Conservation (phyloP, 1,284 basidiomycete genomes). For the Bondarzewia mesenterica region DNA sequence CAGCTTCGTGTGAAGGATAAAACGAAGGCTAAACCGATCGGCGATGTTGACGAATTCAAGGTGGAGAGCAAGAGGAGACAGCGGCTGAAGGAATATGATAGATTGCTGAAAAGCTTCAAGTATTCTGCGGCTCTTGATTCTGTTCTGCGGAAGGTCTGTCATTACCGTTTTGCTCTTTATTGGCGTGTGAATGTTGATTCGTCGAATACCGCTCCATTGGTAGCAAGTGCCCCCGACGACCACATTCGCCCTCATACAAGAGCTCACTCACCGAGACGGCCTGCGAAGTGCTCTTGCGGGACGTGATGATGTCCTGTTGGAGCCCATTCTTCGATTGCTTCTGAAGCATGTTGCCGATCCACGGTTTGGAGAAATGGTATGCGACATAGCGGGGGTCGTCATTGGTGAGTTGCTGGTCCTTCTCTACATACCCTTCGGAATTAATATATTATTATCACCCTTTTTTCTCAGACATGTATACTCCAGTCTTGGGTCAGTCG, state of each 20-base stretch:
- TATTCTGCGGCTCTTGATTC: conserved; percentile 93
- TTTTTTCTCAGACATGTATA: conserved; percentile 74
- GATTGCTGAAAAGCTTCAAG: conserved; percentile 86
- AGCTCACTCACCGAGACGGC: conserved; percentile 90
- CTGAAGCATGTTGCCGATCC: conserved; percentile 85
- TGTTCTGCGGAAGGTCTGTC: conserved; percentile 71
- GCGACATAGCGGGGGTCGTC: conserved; percentile 76
- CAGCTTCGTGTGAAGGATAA: conserved; percentile 50
- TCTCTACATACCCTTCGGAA: conserved; percentile 1
- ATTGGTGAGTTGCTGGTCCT: conserved; percentile 56
- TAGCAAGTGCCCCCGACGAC: conserved; percentile 77
- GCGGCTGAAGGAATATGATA: conserved; percentile 84
- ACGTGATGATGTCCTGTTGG: conserved; percentile 90
- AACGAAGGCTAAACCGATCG: conserved; percentile 37
- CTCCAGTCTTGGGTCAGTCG: conserved; percentile 86
- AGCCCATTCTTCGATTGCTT: conserved; percentile 83
- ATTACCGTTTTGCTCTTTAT: not conserved
- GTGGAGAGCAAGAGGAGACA: conserved; percentile 70
- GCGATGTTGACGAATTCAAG: conserved; percentile 63
- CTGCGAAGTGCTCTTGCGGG: conserved; percentile 81
- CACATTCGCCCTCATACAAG: conserved; percentile 88
- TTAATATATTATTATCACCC: conserved; percentile 7
- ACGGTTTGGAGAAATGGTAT: conserved; percentile 84
- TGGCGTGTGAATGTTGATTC: not conserved
- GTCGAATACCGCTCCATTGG: conserved; percentile 2